phyloP scores from a whole-genome alignment of 345 rosid genomes.

The Xanthoceras sorbifolium region DNA sequence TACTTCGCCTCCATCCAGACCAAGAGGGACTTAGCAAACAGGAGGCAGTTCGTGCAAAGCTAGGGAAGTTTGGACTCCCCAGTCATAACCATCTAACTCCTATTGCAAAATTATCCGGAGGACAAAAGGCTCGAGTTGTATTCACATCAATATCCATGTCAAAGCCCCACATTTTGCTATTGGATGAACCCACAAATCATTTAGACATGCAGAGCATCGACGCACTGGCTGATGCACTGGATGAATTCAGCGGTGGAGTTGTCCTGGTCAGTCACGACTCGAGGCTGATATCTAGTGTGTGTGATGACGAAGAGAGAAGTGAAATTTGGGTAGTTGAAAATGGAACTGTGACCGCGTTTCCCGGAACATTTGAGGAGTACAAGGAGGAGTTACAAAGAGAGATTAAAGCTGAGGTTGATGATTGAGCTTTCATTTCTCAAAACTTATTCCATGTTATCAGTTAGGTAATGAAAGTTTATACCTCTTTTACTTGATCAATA shows the following conservation, averaged over 20 bases:
- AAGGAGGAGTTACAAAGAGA: constrained; percentile 26
- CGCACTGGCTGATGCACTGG: constrained; percentile 37
- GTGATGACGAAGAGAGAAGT: constrained; percentile 34
- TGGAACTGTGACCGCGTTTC: constrained; percentile 23
- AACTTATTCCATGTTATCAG: background rate
- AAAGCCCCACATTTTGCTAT: constrained; percentile 31
- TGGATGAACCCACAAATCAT: constrained; percentile 41
- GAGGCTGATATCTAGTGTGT: constrained; percentile 45
- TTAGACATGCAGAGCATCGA: constrained; percentile 41
- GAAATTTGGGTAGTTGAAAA: constrained; percentile 36
- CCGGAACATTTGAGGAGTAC: constrained; percentile 25
- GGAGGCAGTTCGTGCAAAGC: constrained; percentile 96
- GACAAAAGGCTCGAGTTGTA: constrained; percentile 36
- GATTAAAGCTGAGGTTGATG: constrained; percentile 30
- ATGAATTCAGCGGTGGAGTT: constrained; percentile 36
- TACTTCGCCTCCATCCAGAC: constrained; percentile 91
- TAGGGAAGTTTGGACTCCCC: constrained; percentile 91
- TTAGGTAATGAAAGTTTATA: background rate
- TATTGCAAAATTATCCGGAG: constrained; percentile 33
- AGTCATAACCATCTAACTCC: constrained; percentile 63
- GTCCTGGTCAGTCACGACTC: constrained; percentile 41
- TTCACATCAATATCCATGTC: constrained; percentile 41
- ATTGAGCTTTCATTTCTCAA: background rate
- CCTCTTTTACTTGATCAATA: no score
- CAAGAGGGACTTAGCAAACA: constrained; percentile 95